phyloP scores from a whole-genome alignment of 2,329 filamentous ascomycete genomes.

The Diatrype stigma region DNA sequence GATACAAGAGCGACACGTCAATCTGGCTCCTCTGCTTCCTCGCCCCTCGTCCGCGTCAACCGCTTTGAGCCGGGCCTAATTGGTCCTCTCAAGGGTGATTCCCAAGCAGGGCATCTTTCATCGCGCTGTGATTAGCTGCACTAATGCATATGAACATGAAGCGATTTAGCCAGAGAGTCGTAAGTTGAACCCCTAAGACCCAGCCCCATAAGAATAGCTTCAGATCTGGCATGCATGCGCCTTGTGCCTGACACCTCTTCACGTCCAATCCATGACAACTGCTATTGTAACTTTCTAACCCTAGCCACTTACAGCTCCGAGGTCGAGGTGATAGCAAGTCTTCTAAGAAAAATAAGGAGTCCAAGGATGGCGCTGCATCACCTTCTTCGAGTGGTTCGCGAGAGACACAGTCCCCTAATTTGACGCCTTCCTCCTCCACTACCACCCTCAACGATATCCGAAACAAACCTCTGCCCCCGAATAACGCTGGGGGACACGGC shows the following conservation, averaged over 20 bases:
- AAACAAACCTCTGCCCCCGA: conserved; percentile 71
- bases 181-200: conserved; percentile 47
- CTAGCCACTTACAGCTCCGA: conserved; percentile 70
- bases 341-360: conserved; percentile 68
- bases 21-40: neutral
- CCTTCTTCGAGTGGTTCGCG: conserved; percentile 56
- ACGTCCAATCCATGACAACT: too few relatives aligned
- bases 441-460: conserved; percentile 81
- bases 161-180: conserved; percentile 95
- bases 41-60: neutral
- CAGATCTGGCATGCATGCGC: conserved; percentile 7
- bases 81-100: neutral
- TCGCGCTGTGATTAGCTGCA: neutral
- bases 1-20: neutral
- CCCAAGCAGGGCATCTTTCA: neutral
- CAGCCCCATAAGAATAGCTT: neutral
- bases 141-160: conserved; percentile 62
- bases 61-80: neutral
- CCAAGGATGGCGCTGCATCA: conserved; percentile 74
- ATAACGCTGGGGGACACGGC: conserved; percentile 39
- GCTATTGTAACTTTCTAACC: conserved; percentile 45
- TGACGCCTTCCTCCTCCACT: conserved; percentile 84
- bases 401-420: conserved; percentile 58
- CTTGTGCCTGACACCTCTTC: neutral
- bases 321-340: conserved; percentile 85